Conservation (phyloP, 257 asterid genomes). For the Solanum pinnatisectum region DNA sequence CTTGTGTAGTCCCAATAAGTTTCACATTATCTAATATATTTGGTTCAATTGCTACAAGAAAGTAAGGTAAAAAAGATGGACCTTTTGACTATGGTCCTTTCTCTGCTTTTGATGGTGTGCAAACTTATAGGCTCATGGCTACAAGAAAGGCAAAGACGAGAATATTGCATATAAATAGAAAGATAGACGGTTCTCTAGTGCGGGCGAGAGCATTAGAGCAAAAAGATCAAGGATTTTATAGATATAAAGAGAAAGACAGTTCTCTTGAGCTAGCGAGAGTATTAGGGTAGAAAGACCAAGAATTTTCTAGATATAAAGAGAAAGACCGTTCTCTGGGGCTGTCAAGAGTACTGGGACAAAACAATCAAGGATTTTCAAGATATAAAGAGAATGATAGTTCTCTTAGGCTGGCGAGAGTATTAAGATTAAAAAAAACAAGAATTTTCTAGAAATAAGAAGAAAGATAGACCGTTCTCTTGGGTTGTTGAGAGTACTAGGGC, state of each 20-base stretch:
- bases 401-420: no score
- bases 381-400: no score
- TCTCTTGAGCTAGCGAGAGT: no score
- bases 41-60: background rate
- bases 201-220: background rate
- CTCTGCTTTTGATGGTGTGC: background rate
- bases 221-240: background rate
- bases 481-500: background rate
- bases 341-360: background rate
- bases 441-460: no score
- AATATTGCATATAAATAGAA: background rate
- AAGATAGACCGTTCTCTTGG: background rate
- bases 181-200: background rate
- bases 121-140: background rate
- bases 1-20: background rate
- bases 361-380: background rate
- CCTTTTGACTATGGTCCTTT: background rate
- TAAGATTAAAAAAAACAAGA: no score
- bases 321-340: background rate
- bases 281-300: no score
- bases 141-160: background rate
- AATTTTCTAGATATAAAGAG: no score
- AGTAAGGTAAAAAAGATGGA: background rate
- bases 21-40: background rate
- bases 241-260: no score